Evolutionary conservation across 2,329 filamentous ascomycete species (phyloP).

Genomic region (Pseudogymnoascus sp.): DNA sequence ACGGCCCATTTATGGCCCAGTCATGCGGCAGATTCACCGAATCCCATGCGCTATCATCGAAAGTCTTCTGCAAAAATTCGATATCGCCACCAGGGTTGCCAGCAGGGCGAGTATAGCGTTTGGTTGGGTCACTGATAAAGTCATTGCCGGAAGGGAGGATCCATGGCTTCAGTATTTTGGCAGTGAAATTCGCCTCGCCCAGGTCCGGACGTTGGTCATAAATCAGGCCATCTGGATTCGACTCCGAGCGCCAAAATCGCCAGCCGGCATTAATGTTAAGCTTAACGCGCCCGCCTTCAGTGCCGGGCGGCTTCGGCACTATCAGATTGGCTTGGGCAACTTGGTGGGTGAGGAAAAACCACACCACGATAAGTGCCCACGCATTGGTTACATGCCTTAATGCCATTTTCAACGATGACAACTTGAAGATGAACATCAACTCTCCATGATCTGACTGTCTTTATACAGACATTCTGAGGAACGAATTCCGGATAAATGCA

Average conservation of each 20-base stretch:
- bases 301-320: background rate
- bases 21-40: constrained; percentile 38
- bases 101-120: constrained; percentile 26
- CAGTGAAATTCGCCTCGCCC: background rate
- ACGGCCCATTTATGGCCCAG: constrained; percentile 41
- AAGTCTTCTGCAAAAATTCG: constrained; percentile 26
- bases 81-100: constrained; percentile 24
- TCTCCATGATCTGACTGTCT: background rate
- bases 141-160: constrained; percentile 35
- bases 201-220: constrained; percentile 20
- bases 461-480: background rate
- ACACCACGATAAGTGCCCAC: background rate
- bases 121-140: constrained; percentile 29
- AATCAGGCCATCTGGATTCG: constrained; percentile 30
- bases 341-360: background rate
- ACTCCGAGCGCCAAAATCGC: constrained; percentile 30
- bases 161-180: constrained; percentile 30
- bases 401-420: background rate
- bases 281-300: background rate
- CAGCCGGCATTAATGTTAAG: constrained; percentile 26
- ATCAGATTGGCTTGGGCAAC: background rate
- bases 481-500: background rate
- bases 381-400: background rate
- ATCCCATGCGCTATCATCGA: constrained; percentile 36
- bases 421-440: background rate